phyloP scores from a whole-genome alignment of 768 basidiomycete species.

The Kwoniella sp. region DNA sequence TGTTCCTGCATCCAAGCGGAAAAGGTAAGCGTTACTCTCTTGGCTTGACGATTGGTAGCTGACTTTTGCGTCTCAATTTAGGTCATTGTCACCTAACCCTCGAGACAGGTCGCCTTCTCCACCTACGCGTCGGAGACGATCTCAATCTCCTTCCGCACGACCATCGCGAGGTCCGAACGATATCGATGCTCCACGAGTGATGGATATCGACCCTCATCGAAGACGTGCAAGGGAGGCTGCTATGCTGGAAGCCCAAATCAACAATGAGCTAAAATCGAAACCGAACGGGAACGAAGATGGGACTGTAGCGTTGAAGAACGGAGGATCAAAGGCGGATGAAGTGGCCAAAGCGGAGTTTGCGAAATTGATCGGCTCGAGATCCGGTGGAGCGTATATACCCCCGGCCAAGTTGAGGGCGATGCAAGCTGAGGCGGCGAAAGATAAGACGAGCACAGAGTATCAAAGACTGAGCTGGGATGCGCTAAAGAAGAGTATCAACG shows the following conservation, averaged over 20 bases:
- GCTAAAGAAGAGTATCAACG: slow-evolving; percentile 92
- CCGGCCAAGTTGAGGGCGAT: slow-evolving; percentile 89
- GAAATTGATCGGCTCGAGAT: slow-evolving; percentile 75
- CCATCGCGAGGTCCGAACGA: slow-evolving; percentile 23
- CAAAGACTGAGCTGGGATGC: slow-evolving; percentile 98
- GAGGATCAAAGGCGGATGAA: slow-evolving; percentile 58
- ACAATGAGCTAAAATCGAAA: slow-evolving; percentile 70
- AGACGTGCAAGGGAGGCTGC: slow-evolving; percentile 70
- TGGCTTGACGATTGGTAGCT: not conserved
- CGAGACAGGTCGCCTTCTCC: slow-evolving; percentile 54
- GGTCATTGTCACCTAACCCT: slow-evolving; percentile 51
- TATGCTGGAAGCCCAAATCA: slow-evolving; percentile 60
- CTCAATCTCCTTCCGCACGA: slow-evolving; percentile 44
- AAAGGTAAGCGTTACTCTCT: slow-evolving; percentile 26
- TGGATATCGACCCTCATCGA: slow-evolving; percentile 76
- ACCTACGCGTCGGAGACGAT: slow-evolving; percentile 51
- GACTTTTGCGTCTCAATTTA: slow-evolving; percentile 12
- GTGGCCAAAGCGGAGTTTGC: slow-evolving; percentile 84
- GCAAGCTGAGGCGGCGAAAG: slow-evolving; percentile 76
- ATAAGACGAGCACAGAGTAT: slow-evolving; percentile 84
- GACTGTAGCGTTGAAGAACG: slow-evolving; percentile 57
- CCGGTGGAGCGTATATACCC: slow-evolving; percentile 95
- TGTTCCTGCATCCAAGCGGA: slow-evolving; percentile 32
- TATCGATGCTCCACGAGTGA: slow-evolving; percentile 56
- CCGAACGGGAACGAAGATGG: slow-evolving; percentile 67